phyloP scores from a whole-genome alignment of 306 rosid genomes.

The Inga leiocalycina region DNA sequence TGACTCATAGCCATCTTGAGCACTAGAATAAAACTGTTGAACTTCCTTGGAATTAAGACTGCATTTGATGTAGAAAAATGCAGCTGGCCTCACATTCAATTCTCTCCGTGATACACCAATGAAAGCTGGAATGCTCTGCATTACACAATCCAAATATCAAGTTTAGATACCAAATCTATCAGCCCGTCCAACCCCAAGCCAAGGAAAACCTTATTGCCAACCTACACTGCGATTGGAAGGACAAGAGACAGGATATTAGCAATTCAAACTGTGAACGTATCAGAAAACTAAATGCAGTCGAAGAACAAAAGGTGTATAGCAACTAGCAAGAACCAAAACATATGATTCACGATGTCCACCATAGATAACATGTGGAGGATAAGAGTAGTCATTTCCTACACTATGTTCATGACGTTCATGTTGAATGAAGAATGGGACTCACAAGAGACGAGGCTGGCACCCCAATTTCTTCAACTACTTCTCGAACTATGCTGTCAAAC shows the following conservation, averaged over 20 bases:
- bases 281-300: background rate
- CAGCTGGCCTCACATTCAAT: constrained; percentile 78
- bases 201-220: background rate
- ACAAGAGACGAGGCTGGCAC: constrained; percentile 85
- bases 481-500: constrained; percentile 91
- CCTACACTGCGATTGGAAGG: constrained; percentile 15
- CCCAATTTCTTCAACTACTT: constrained; percentile 97
- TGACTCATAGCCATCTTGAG: constrained; percentile 93
- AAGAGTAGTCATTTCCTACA: background rate
- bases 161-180: constrained; percentile 26
- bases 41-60: constrained; percentile 69
- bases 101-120: constrained; percentile 81
- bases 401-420: background rate
- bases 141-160: constrained; percentile 33
- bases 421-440: constrained; percentile 41
- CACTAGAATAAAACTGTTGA: constrained; percentile 64
- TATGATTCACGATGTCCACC: constrained; percentile 14
- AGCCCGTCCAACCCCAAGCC: background rate
- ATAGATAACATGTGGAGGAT: background rate
- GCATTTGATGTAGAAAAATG: constrained; percentile 89
- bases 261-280: background rate
- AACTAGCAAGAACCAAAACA: constrained; percentile 1
- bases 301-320: constrained; percentile 7
- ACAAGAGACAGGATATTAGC: background rate
- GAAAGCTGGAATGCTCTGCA: constrained; percentile 65